Conservation (phyloP, 331 rosid species). For the Dryas integrifolia region DNA sequence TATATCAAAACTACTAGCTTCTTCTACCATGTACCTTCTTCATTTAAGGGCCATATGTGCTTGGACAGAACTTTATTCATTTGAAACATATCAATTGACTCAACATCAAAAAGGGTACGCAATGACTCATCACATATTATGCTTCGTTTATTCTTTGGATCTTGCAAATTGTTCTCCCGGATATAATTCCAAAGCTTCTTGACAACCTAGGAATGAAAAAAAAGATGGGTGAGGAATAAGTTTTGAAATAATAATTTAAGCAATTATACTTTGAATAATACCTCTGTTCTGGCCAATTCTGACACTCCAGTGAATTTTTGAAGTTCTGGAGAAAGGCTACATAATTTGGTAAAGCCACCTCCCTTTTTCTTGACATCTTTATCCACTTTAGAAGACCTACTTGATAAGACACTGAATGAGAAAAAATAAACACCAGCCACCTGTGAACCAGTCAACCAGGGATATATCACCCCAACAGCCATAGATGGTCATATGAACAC, state of each 20-base stretch:
- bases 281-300: slow-evolving; percentile 96
- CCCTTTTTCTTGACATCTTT: slow-evolving; percentile 65
- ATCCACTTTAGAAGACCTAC: slow-evolving; percentile 44
- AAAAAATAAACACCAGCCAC: background rate
- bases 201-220: slow-evolving; percentile 59
- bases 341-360: slow-evolving; percentile 64
- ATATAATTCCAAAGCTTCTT: slow-evolving; percentile 82
- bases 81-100: slow-evolving; percentile 50
- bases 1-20: background rate
- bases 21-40: slow-evolving; percentile 24
- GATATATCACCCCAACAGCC: background rate
- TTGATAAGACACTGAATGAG: slow-evolving; percentile 16
- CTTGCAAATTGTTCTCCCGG: slow-evolving; percentile 76
- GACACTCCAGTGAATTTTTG: slow-evolving; percentile 67
- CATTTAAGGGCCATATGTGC: slow-evolving; percentile 45
- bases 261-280: background rate
- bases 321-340: slow-evolving; percentile 89
- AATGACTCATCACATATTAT: slow-evolving; percentile 75
- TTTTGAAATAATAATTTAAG: background rate
- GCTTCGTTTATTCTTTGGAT: slow-evolving; percentile 54
- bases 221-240: background rate
- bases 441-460: background rate
- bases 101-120: slow-evolving; percentile 57
- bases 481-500: background rate
- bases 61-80: slow-evolving; percentile 46